Base-by-base conservation (phyloP, 371 early-diverging fungal species). In the Phascolomyces articulosus region DNA sequence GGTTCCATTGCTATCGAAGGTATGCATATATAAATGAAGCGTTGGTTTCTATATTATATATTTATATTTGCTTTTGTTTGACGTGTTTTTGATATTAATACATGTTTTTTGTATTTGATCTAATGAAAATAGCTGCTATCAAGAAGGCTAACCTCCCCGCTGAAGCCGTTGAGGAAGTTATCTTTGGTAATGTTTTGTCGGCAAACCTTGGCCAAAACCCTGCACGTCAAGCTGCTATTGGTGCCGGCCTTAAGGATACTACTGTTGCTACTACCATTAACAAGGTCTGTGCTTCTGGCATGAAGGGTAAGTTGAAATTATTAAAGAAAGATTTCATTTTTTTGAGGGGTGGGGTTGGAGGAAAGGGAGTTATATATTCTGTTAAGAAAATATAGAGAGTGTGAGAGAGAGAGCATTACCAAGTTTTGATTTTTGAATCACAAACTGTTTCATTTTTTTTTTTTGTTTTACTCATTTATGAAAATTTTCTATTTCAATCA, bases 221-320 rank as follows among this genome's bases (percentile, higher is more conserved):
- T 55, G 96, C 98, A 54, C 92, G 97, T 57, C 97, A 98, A 80
- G 98, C 92, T 51, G 94, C 96, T 27, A 75, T 98, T 44, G 90
- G 90, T 48, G 95, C 98, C 40, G 98, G 98, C 27, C 79, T 87
- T 13, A 84, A 89, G 38, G 82, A 89, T 61, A 78, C 83, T 15
- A 89, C 91, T 13, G 80, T 92, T 60, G 88, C 92, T 65, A 98
- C 97, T 31, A 96, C 96, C 29, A 88, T 98, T 66, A 98, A 98
- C 89, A 98, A 98, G 85, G 98, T 98, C 47, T 99, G 99, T 78
- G 98, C 97, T 34, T 93, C 94, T 29, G 97, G 95, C 40, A 90
- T 97, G 92, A 98, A 99, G 83, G 88, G 87, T 76, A 84, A 74
- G 65, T 72, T 29, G 26, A 18, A 47, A 54, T 49, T 29, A 58